A percentile compares a stretch with the other conserved stretches of the same genome.
These are phyloP conservation scores for Wickerhamomyces ciferrii DNA, from an alignment of 805 yeast species.

Conservation along the genomic window DNA sequence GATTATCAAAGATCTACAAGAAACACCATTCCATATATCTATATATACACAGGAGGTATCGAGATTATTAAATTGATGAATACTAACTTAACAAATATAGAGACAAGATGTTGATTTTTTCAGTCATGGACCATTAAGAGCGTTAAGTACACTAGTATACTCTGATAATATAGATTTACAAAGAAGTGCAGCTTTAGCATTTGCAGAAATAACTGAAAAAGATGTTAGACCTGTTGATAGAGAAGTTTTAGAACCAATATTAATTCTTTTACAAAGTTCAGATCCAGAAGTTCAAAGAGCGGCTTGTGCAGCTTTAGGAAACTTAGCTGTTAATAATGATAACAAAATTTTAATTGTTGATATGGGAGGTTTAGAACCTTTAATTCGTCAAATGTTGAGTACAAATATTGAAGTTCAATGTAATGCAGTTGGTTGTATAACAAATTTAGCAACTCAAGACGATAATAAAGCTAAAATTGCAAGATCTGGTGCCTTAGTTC, in stretches of 20 bases:
- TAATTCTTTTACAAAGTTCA: constrained; percentile 76
- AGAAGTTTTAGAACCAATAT: constrained; percentile 90
- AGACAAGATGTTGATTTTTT: constrained; percentile 86
- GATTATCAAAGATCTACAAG: no score
- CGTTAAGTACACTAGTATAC: constrained; percentile 87
- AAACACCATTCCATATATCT: no score
- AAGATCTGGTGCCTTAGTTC: constrained; percentile 90
- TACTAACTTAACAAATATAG: neutral
- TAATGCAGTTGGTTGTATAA: constrained; percentile 98
- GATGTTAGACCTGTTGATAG: constrained; percentile 87
- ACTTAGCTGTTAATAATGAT: constrained; percentile 93
- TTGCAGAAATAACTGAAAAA: constrained; percentile 97
- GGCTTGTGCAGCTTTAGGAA: constrained; percentile 98
- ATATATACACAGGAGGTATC: neutral
- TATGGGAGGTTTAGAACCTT: constrained; percentile 96
- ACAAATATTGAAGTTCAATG: constrained; percentile 97
- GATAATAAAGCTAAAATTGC: constrained; percentile 96
- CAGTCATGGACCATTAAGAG: constrained; percentile 77
- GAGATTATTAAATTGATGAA: no score
- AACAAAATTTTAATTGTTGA: constrained; percentile 91
- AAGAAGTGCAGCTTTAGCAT: constrained; percentile 95
- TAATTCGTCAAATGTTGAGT: constrained; percentile 96
- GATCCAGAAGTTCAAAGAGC: constrained; percentile 97
- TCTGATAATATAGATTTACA: constrained; percentile 93
- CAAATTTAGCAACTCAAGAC: constrained; percentile 96